Evolutionary conservation across 2,329 filamentous ascomycete species (phyloP).

Genomic region (Fonsecaea pugnacius): DNA sequence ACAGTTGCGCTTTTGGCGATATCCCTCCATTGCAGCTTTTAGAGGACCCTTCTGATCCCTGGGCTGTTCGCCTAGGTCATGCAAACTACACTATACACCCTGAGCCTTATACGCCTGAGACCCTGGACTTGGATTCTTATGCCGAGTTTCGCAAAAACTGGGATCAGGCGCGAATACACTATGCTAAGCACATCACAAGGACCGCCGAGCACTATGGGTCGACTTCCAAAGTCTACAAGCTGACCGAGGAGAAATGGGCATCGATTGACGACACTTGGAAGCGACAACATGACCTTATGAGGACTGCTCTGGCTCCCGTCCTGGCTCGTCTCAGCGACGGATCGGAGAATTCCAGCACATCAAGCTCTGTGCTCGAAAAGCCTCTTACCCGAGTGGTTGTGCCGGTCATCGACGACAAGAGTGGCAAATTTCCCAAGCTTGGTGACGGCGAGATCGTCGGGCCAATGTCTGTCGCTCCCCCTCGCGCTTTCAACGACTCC

Average conservation of each 20-base stretch:
- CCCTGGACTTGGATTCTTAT: conserved; percentile 63
- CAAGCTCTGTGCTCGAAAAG: conserved; percentile 35
- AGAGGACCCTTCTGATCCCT: conserved; percentile 71
- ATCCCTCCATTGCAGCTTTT: conserved; percentile 67
- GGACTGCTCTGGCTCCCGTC: conserved; percentile 54
- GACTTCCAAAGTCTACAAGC: conserved; percentile 83
- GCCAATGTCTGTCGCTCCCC: conserved; percentile 70
- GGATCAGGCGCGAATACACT: conserved; percentile 82
- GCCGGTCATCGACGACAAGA: conserved; percentile 52
- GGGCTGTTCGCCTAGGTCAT: conserved; percentile 84
- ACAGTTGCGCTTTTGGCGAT: conserved; percentile 59
- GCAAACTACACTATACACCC: conserved; percentile 90
- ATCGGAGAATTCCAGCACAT: conserved; percentile 31
- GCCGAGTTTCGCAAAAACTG: conserved; percentile 75
- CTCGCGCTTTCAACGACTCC: conserved; percentile 32
- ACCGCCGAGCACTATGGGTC: conserved; percentile 88
- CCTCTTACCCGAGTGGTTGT: conserved; percentile 60
- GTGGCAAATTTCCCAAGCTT: conserved; percentile 81
- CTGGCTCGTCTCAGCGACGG: conserved; percentile 46
- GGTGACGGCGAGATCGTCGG: conserved; percentile 93
- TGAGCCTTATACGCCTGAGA: conserved; percentile 73
- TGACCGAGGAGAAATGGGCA: conserved; percentile 88
- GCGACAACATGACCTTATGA: conserved; percentile 67
- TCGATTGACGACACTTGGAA: conserved; percentile 78
- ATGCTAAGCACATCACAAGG: conserved; percentile 83